Conservation (phyloP, 2,329 filamentous ascomycete genomes). For the Fusarium solani-melongenae region DNA sequence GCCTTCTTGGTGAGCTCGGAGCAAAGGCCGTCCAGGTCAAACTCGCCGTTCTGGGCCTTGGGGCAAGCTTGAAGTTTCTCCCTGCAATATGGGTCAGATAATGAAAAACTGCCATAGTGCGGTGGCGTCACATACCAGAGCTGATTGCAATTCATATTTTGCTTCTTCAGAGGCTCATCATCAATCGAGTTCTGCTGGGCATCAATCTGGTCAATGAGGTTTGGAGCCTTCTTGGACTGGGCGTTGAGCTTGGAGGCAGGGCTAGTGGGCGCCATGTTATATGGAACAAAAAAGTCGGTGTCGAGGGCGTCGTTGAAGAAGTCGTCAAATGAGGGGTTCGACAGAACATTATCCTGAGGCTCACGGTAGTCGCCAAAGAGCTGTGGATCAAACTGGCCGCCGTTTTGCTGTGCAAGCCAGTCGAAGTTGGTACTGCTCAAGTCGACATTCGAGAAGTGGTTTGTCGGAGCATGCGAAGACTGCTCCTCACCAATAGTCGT, state of each 20-base stretch:
- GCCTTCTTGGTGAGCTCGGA: slow-evolving; percentile 95
- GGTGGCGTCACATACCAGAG: slow-evolving; percentile 78
- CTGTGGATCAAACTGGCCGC: slow-evolving; percentile 88
- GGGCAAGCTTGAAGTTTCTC: slow-evolving; percentile 89
- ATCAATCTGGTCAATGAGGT: slow-evolving; percentile 83
- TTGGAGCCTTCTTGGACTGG: slow-evolving; percentile 63
- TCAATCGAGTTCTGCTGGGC: slow-evolving; percentile 75
- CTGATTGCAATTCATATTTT: slow-evolving; percentile 85
- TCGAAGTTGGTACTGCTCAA: slow-evolving; percentile 70
- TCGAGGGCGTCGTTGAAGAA: slow-evolving; percentile 83
- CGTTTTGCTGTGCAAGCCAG: slow-evolving; percentile 83
- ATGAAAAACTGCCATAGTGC: not conserved
- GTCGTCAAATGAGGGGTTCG: slow-evolving; percentile 76
- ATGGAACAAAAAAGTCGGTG: slow-evolving; percentile 83
- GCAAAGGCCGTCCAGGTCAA: slow-evolving; percentile 93
- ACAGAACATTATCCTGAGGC: slow-evolving; percentile 82
- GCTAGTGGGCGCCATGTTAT: slow-evolving; percentile 71
- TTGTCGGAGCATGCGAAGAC: slow-evolving; percentile 52
- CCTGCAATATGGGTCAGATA: slow-evolving; percentile 68
- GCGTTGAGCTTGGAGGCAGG: slow-evolving; percentile 44
- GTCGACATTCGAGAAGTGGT: slow-evolving; percentile 50
- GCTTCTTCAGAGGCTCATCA: slow-evolving; percentile 67
- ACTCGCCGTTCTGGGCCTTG: slow-evolving; percentile 88
- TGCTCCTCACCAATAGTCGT: slow-evolving; percentile 76
- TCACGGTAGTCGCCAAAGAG: slow-evolving; percentile 94